Base-by-base conservation (phyloP, 1,284 basidiomycete genomes). In the Microbotryum intermedium region DNA sequence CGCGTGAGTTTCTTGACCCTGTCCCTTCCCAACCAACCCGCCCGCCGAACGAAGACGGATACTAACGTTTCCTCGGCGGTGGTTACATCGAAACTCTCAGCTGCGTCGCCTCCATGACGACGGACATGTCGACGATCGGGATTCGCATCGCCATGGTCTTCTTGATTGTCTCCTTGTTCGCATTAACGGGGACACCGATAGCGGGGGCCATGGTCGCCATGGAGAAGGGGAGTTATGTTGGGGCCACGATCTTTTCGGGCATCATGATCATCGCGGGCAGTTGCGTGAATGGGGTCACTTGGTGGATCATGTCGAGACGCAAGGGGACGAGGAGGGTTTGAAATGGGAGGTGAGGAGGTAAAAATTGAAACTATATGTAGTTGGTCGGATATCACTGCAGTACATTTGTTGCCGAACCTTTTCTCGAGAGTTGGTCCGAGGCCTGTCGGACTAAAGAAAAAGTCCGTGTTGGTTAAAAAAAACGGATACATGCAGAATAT, bases 111-210 rank as follows among this genome's bases (percentile, higher is more conserved):
- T 53, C 50, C 2, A 50, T 66, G 28, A 64, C 64, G 21, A 53
- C 39, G 25, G 50, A 62, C 39, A 68, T 68, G 64, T 53, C 45
- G 26, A 29, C 61, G 26, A 43, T 68, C 13, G 66, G 66, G 0
- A 59, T 64, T 43, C 57, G 66, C 0, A 61, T 72, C n/a, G 62
- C 66, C 23, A 69, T 65, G 39, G 62, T 62, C 20, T 71, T 71
- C 62, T 56, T 74, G 13, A 46, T 69, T 29, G 61, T 70, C 10
- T 70, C 70, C 0, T 21, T 73, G n/a, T 66, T 69, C 1, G 72
- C 69, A 1, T 62, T 75, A 10, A 67, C 70, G 23, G 74, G 74
- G 0, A 73, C 73, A 2, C 73, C 74, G 0, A 74, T 75, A 59
- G 68, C 69, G 1, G 74, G 74, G n/a, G 73, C 73, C 0, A 62